Evolutionary conservation across 331 rosid species (phyloP).

Genomic region (Ulmus americana): DNA sequence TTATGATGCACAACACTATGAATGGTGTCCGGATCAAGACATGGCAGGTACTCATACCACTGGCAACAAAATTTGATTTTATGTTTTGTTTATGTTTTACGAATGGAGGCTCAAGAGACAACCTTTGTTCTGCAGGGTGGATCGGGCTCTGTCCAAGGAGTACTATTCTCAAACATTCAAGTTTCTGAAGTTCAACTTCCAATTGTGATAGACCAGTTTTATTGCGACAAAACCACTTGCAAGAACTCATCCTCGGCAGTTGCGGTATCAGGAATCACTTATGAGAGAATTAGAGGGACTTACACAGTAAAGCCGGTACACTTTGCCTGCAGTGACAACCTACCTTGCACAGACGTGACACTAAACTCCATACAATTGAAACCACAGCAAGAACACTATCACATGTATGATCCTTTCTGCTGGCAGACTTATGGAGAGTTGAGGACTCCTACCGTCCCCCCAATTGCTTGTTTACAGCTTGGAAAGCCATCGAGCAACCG

Average conservation of each 20-base stretch:
- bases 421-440: constrained; percentile 90
- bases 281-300: constrained; percentile 79
- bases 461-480: constrained; percentile 64
- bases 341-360: constrained; percentile 78
- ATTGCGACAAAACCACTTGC: constrained; percentile 79
- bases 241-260: constrained; percentile 72
- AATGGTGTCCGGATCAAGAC: constrained; percentile 48
- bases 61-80: neutral
- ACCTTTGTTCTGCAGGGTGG: constrained; percentile 66
- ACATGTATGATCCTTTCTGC: constrained; percentile 73
- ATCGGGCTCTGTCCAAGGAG: constrained; percentile 82
- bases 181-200: constrained; percentile 82
- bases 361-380: constrained; percentile 56
- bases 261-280: constrained; percentile 77
- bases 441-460: constrained; percentile 74
- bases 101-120: constrained; percentile 4
- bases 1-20: constrained; percentile 41
- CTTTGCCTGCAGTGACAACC: constrained; percentile 89
- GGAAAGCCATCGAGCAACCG: constrained; percentile 80
- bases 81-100: neutral
- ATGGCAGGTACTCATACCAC: constrained; percentile 39
- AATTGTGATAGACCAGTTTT: constrained; percentile 88
- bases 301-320: constrained; percentile 90
- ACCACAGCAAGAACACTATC: constrained; percentile 75
- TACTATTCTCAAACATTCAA: constrained; percentile 81